Base-by-base conservation (phyloP, 106 monocot species). In the Dioscorea dumetorum region DNA sequence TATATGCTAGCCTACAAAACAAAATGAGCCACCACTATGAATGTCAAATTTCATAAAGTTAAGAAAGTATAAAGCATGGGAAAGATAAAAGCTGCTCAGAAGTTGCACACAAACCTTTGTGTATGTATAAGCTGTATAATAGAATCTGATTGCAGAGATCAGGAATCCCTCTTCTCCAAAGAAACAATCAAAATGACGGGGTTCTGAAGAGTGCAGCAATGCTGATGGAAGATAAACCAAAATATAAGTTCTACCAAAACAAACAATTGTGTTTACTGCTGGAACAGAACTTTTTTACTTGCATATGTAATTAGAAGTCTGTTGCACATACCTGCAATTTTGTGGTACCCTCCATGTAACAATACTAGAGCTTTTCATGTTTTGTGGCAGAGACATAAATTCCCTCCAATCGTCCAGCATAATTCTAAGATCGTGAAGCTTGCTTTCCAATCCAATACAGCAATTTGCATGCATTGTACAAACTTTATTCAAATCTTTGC, bases 381-480 rank as follows among this genome's bases (percentile, higher is more conserved):
- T 60, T 28, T 60, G 16, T 50, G 60, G 60, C 60, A 61, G 48
- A 61, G 71, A 60, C 71, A 71, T 61, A 41, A 49, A 71, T 16
- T 13, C 50, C 22, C 24, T 60, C 71, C 71, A 61, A 71, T 60
- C 61, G 2, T 50, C 24, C 14, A 71, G 71, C 60, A 71, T 71
- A 49, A 71, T 17, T 71, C 49, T 49, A 6, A 71, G 49, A 61
- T 71, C 71, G 50, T 51, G 22, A 57, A 71, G 59, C 61, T 71
- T 71, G 23, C 50, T 71, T 12, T 17, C 18, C 22, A 71, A 61
- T 61, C 71, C 71, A 61, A 61, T 28, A 61, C 71, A 71, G 50
- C 71, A 71, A 48, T 71, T 69, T 56, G 69, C 69, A 58, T 69
- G 69, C 69, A 69, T 69, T n/a, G 69, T 69, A 12, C 69, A 69